A percentile compares a stretch with the other conserved stretches of the same genome.
These are phyloP conservation scores for Lotus japonicus DNA, from an alignment of 306 rosid genomes.

Conservation along the genomic window DNA sequence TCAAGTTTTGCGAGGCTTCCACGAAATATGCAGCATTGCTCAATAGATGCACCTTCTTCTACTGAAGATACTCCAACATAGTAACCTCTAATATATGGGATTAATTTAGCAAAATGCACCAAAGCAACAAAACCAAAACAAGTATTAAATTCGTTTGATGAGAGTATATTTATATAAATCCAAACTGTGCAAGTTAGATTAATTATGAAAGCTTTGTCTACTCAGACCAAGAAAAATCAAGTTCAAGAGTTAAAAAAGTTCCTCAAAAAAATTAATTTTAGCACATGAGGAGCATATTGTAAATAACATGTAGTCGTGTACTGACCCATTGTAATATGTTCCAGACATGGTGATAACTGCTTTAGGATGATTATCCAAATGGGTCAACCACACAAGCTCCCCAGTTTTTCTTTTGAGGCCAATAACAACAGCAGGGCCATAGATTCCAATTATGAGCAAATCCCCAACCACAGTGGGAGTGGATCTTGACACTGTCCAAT, in stretches of 20 bases:
- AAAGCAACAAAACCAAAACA: not conserved
- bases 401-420: conserved; percentile 42
- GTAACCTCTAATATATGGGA: conserved; percentile 1
- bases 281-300: no score
- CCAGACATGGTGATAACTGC: conserved; percentile 58
- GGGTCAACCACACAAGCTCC: conserved; percentile 45
- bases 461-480: conserved; percentile 45
- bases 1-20: conserved; percentile 46
- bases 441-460: conserved; percentile 25
- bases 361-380: conserved; percentile 32
- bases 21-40: conserved; percentile 50
- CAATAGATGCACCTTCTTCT: conserved; percentile 26
- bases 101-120: not conserved
- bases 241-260: no score
- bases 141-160: no score
- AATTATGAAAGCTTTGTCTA: no score
- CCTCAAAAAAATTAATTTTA: no score
- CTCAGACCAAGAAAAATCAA: no score
- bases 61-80: conserved; percentile 25
- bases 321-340: conserved; percentile 45
- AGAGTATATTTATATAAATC: no score
- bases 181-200: no score
- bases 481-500: conserved; percentile 41
- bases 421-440: conserved; percentile 56
- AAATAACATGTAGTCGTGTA: not conserved